A percentile compares a stretch with the other conserved stretches of the same genome.
Evolutionary conservation across 202 grass and related monocot genomes (phyloP).

Genomic region (Dendrocalamus latiflorus): DNA sequence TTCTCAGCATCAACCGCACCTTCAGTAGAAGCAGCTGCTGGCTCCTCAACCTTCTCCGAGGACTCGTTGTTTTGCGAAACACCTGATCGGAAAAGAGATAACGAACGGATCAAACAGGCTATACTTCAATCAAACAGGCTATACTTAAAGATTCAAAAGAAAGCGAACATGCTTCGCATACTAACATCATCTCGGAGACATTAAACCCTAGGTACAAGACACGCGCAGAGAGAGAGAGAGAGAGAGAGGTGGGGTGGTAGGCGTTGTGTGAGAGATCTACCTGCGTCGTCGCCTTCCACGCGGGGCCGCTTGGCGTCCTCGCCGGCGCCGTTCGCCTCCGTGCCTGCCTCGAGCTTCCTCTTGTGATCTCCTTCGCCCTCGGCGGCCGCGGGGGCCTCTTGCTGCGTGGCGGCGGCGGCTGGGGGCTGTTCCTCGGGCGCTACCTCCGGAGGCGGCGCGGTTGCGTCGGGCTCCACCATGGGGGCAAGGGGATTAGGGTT

Average conservation of each 20-base stretch:
- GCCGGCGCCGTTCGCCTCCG: slow-evolving; percentile 23
- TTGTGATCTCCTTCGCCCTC: slow-evolving; percentile 39
- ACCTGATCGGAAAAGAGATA: slow-evolving; percentile 3
- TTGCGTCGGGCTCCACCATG: slow-evolving; percentile 51
- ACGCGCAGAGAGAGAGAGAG: too few species aligned
- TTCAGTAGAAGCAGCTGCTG: background rate
- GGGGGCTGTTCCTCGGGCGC: background rate
- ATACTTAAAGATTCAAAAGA: too few species aligned
- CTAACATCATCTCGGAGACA: too few species aligned
- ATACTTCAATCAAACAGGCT: too few species aligned
- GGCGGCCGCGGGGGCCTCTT: background rate
- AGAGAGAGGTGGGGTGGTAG: background rate
- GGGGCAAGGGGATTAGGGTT: background rate
- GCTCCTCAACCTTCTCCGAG: slow-evolving; percentile 1
- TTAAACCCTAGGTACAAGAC: too few species aligned
- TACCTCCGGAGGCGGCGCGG: slow-evolving; percentile 19
- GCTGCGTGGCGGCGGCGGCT: background rate
- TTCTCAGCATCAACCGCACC: slow-evolving; percentile 9
- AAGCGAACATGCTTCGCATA: too few species aligned
- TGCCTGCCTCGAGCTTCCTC: slow-evolving; percentile 48
- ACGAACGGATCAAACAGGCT: background rate
- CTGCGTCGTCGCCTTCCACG: slow-evolving; percentile 23
- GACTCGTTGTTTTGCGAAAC: background rate
- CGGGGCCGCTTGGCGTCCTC: slow-evolving; percentile 48
- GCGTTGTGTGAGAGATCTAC: background rate